These are phyloP conservation scores for Cylindrotheca fusiformis DNA, from an alignment of 108 stramenopile species.

Conservation along the genomic window DNA sequence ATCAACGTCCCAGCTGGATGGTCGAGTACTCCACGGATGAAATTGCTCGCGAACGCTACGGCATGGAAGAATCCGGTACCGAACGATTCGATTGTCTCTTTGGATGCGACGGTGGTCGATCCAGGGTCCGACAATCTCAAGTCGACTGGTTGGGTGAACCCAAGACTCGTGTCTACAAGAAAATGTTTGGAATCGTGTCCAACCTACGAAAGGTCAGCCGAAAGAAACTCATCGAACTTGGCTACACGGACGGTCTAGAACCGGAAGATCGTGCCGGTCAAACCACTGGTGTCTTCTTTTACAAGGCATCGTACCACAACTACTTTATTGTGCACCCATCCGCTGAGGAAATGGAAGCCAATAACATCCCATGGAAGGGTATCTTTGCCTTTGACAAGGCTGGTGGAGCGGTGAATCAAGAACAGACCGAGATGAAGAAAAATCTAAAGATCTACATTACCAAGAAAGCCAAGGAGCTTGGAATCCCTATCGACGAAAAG, in stretches of 20 bases:
- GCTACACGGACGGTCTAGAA: constrained; percentile 3
- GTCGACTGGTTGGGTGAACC: constrained; percentile 15
- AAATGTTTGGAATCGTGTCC: constrained; percentile 18
- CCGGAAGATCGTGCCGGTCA: constrained; percentile 13
- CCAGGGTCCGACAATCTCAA: neutral
- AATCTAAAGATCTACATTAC: constrained; percentile 4
- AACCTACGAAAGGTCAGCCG: constrained; percentile 12
- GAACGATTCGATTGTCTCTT: constrained; percentile 7
- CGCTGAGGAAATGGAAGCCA: constrained; percentile 15
- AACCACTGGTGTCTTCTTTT: constrained; percentile 12
- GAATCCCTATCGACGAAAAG: constrained; percentile 11
- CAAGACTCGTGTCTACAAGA: constrained; percentile 13
- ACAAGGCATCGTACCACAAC: constrained; percentile 19
- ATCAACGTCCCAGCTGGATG: constrained; percentile 9
- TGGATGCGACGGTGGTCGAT: constrained; percentile 7
- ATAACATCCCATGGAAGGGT: constrained; percentile 16
- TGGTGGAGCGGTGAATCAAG: neutral
- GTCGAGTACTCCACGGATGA: constrained; percentile 11
- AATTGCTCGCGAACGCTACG: constrained; percentile 10
- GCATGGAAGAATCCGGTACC: constrained; percentile 1
- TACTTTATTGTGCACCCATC: constrained; percentile 12
- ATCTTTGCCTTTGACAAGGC: constrained; percentile 16
- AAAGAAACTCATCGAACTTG: neutral
- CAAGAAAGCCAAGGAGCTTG: constrained; percentile 6
- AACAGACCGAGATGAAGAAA: constrained; percentile 6